Percentiles rank a stretch among this genome's conserved stretches.
phyloP scores from a whole-genome alignment of 768 basidiomycete genomes.

The Candolleomyces efflorescens region DNA sequence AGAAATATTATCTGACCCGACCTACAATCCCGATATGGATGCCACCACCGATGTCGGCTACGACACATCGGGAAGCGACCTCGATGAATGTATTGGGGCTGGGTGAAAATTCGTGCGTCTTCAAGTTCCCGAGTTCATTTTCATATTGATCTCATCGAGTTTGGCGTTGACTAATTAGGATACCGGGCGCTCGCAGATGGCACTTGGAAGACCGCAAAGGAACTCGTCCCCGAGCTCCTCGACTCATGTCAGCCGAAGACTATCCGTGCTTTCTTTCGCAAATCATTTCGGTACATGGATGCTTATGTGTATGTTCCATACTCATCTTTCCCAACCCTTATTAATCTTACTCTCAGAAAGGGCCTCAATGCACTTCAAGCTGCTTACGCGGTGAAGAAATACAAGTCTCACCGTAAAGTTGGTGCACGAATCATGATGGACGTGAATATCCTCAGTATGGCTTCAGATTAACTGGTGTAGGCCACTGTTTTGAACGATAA shows the following conservation, averaged over 20 bases:
- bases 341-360: background rate
- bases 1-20: background rate
- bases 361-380: constrained; percentile 5
- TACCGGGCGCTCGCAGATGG: background rate
- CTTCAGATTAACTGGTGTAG: too few species aligned
- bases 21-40: background rate
- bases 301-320: background rate
- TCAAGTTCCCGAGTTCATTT: background rate
- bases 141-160: background rate
- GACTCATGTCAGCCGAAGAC: background rate
- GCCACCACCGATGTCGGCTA: background rate
- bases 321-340: background rate
- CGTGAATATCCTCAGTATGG: background rate
- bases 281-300: background rate
- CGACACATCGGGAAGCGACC: background rate
- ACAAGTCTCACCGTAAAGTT: constrained; percentile 3
- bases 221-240: background rate
- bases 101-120: background rate
- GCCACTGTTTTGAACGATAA: too few species aligned
- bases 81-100: constrained; percentile 15
- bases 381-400: constrained; percentile 6
- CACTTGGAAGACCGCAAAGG: background rate
- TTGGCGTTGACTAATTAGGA: background rate
- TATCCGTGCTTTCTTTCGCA: background rate
- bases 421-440: background rate